Evolutionary conservation across 352 stramenopile genomes (phyloP).

Genomic region (Phytopythium montanum): DNA sequence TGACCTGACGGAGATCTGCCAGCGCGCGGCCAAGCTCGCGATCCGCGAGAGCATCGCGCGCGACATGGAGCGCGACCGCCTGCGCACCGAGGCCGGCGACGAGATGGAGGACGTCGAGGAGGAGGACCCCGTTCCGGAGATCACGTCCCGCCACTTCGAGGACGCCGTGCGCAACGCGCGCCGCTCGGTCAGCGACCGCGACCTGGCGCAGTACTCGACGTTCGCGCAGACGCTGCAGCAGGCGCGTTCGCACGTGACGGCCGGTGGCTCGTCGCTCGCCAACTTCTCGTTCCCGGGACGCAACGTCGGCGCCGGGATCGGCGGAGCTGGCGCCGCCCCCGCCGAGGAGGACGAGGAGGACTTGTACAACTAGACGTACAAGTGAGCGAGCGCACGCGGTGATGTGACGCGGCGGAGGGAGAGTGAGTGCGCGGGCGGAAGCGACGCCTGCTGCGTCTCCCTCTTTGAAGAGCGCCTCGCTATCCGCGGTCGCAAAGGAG

Average conservation of each 20-base stretch:
- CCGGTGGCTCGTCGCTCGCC: conserved; percentile 90
- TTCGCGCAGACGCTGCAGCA: conserved; percentile 94
- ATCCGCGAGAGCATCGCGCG: conserved; percentile 99
- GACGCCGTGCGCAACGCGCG: conserved; percentile 96
- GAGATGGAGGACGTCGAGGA: conserved; percentile 91
- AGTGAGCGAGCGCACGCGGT: background rate
- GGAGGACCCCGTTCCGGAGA: conserved; percentile 96
- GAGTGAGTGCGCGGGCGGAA: background rate
- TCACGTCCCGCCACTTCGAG: conserved; percentile 96
- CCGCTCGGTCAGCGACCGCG: conserved; percentile 97
- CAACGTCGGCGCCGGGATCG: conserved; percentile 41
- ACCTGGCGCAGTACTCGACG: conserved; percentile 92
- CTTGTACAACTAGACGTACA: conserved; percentile 93
- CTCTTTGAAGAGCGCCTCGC: background rate
- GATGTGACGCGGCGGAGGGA: too few relatives aligned
- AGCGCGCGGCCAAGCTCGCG: conserved; percentile 98
- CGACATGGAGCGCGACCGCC: conserved; percentile 97
- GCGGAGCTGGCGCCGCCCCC: conserved; percentile 41
- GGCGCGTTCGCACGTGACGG: conserved; percentile 92
- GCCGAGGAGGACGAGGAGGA: conserved; percentile 96
- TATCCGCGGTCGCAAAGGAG: background rate
- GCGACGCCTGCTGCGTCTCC: background rate
- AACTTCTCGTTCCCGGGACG: conserved; percentile 95
- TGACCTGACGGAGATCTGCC: conserved; percentile 99
- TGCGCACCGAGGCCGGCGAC: conserved; percentile 89